A percentile compares a stretch with the other conserved stretches of the same genome.
Evolutionary conservation across 495 filamentous ascomycete genomes (phyloP).

Genomic region (Xylaria acuta): DNA sequence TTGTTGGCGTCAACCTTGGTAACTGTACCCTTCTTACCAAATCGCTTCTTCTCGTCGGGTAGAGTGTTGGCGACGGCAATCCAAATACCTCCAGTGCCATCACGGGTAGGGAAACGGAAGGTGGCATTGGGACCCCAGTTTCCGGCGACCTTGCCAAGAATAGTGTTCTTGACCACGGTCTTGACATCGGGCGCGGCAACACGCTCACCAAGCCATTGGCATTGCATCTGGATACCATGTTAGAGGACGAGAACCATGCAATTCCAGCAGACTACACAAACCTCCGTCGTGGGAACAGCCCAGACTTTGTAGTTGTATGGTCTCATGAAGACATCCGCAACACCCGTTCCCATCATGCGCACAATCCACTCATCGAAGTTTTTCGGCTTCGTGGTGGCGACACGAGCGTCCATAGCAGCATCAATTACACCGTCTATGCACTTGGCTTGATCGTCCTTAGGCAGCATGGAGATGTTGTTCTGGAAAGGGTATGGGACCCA

Average conservation of each 20-base stretch:
- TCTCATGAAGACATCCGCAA: constrained; percentile 97
- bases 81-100: constrained; percentile 98
- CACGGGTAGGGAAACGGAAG: constrained; percentile 96
- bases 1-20: constrained; percentile 81
- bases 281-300: constrained; percentile 98
- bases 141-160: constrained; percentile 93
- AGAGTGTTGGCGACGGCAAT: constrained; percentile 95
- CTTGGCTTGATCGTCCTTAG: constrained; percentile 94
- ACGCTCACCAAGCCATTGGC: constrained; percentile 97
- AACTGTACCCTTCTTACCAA: constrained; percentile 85
- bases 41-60: constrained; percentile 87
- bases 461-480: constrained; percentile 99
- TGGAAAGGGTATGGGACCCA: constrained; percentile 99
- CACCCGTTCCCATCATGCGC: constrained; percentile 85
- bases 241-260: background rate
- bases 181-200: constrained; percentile 97
- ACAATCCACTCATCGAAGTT: constrained; percentile 99
- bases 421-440: constrained; percentile 98
- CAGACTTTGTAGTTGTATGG: constrained; percentile 99
- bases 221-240: constrained; percentile 83
- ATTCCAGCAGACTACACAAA: constrained; percentile 48
- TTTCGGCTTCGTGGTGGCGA: constrained; percentile 87
- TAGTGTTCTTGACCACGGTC: constrained; percentile 90
- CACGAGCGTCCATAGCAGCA: constrained; percentile 83
- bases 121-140: constrained; percentile 99